phyloP scores from a whole-genome alignment of 495 filamentous ascomycete species.

The Hyaloscypha bicolor region DNA sequence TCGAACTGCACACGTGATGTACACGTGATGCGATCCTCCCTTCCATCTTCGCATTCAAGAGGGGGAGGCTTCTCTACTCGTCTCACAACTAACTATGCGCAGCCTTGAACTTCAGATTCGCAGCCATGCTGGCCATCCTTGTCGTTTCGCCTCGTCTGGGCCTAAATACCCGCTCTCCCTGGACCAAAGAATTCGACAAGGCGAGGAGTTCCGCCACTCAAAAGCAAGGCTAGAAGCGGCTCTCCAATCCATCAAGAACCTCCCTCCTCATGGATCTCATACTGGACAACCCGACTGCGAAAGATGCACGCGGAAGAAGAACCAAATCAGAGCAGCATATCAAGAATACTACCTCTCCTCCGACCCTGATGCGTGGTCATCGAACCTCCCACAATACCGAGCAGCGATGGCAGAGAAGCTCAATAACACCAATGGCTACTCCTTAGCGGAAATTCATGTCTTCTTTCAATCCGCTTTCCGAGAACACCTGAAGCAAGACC shows the following conservation, averaged over 20 bases:
- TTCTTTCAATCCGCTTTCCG: conserved; percentile 21
- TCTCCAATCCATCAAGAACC: conserved; percentile 28
- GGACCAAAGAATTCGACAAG: conserved; percentile 24
- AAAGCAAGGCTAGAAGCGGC: conserved; percentile 18
- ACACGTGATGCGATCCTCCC: conserved; percentile 9
- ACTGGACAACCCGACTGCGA: conserved; percentile 30
- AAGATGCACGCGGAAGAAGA: conserved; percentile 35
- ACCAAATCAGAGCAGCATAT: conserved; percentile 33
- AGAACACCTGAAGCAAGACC: conserved; percentile 31
- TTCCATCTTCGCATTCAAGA: neutral
- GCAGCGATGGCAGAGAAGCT: conserved; percentile 32
- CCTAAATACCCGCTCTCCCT: conserved; percentile 24
- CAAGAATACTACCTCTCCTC: conserved; percentile 31
- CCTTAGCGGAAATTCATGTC: conserved; percentile 31
- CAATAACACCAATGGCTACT: conserved; percentile 28
- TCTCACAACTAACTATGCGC: neutral
- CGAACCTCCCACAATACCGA: conserved; percentile 19
- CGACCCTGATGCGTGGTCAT: conserved; percentile 29
- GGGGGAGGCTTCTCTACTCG: neutral
- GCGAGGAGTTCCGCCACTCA: conserved; percentile 13
- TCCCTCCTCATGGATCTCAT: conserved; percentile 32
- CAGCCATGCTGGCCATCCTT: neutral
- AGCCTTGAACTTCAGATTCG: conserved; percentile 22
- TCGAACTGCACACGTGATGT: conserved; percentile 7
- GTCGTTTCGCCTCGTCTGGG: neutral